Evolutionary conservation across 192 early-diverging fungal genomes (phyloP).

Genomic region (Neocallimastix lanati): DNA sequence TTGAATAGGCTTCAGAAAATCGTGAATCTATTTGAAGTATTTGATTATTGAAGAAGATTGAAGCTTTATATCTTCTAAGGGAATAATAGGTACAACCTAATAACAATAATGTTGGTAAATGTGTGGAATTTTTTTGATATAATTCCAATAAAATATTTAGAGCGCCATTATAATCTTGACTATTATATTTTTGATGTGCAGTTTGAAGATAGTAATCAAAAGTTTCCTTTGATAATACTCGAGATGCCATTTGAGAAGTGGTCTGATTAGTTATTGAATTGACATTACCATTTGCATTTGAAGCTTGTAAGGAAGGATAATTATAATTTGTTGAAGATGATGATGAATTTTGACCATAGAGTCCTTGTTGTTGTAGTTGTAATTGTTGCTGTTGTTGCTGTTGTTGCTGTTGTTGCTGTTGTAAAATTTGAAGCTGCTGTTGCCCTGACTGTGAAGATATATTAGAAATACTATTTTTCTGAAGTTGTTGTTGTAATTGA

Average conservation of each 20-base stretch:
- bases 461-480: slow-evolving; percentile 7
- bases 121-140: slow-evolving; percentile 10
- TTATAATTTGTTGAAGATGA: slow-evolving; percentile 43
- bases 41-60: slow-evolving; percentile 58
- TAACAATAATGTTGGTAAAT: slow-evolving; percentile 68
- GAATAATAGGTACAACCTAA: slow-evolving; percentile 78
- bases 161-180: slow-evolving; percentile 11
- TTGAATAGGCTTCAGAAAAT: slow-evolving; percentile 81
- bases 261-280: slow-evolving; percentile 13
- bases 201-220: slow-evolving; percentile 3
- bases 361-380: slow-evolving; percentile 9
- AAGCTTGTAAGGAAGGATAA: slow-evolving; percentile 21
- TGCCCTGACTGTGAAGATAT: no score
- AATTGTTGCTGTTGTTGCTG: slow-evolving; percentile 16
- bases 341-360: slow-evolving; percentile 40
- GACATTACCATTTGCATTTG: slow-evolving; percentile 29
- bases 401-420: slow-evolving; percentile 13
- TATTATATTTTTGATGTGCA: slow-evolving; percentile 22
- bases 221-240: neutral
- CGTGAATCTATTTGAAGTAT: slow-evolving; percentile 65
- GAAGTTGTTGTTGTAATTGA: slow-evolving; percentile 8
- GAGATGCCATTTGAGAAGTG: slow-evolving; percentile 26
- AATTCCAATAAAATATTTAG: slow-evolving; percentile 16
- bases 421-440: neutral
- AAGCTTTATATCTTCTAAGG: slow-evolving; percentile 44